phyloP scores from a whole-genome alignment of 495 filamentous ascomycete species.

The Tetracladium marchalianum region DNA sequence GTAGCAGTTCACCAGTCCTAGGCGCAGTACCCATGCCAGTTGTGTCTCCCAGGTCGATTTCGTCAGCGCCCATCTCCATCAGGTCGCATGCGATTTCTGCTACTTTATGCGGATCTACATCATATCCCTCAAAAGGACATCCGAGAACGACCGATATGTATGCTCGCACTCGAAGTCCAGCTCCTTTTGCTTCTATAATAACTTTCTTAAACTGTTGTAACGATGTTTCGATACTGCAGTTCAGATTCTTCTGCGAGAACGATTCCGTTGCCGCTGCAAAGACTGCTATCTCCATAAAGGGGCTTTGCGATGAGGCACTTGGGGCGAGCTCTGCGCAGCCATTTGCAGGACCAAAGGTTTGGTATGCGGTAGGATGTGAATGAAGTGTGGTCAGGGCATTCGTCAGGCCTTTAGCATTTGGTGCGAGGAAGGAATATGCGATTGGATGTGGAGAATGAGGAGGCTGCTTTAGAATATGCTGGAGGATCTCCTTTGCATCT shows the following conservation, averaged over 20 bases:
- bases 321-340: conserved; percentile 18
- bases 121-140: conserved; percentile 87
- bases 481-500: conserved; percentile 73
- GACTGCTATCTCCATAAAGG: conserved; percentile 69
- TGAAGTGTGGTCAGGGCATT: conserved; percentile 38
- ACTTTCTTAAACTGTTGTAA: conserved; percentile 68
- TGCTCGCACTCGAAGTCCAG: conserved; percentile 68
- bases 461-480: conserved; percentile 51
- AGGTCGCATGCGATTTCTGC: conserved; percentile 73
- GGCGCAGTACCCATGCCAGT: conserved; percentile 95
- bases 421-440: conserved; percentile 88
- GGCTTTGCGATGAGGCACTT: conserved; percentile 25
- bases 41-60: conserved; percentile 89
- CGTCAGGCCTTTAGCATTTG: conserved; percentile 70
- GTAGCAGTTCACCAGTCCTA: conserved; percentile 58
- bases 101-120: conserved; percentile 67
- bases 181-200: conserved; percentile 59
- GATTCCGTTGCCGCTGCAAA: conserved; percentile 89
- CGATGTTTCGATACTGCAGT: conserved; percentile 76
- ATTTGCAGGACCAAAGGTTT: conserved; percentile 21
- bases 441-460: conserved; percentile 53
- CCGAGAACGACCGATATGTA: conserved; percentile 94
- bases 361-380: conserved; percentile 27
- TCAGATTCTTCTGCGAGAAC: conserved; percentile 87
- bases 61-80: conserved; percentile 91